Evolutionary conservation across 176 grass and related monocot species (phyloP), one percentile per base, ranked within the genome.

Genomic region (Urochloa ruziziensis): DNA sequence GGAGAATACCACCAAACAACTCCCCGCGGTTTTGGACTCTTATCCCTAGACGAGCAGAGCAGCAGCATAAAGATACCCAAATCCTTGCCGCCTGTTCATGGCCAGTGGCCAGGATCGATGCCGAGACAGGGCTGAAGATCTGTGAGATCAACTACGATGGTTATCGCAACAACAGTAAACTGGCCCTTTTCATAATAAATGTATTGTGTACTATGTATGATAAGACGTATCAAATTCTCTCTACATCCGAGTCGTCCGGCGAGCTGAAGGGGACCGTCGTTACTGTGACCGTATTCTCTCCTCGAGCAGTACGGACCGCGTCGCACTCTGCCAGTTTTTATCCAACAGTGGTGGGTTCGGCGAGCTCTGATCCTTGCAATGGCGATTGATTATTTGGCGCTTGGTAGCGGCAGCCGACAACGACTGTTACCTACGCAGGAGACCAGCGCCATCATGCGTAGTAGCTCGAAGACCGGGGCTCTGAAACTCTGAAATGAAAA

Each of bases 401-500:
- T 15, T 21, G 67, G 67, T 60, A 43, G 67, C 73, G 77, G 77
- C 19, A 33, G 42, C 58, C 2, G 89, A 90, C 60, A 87, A 67
- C 84, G 84, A 87, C 84, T 33, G 48, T 74, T 86, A 83, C 80
- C 80, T 68, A 87, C 62, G 82, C 82, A 7, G 62, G 61, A 85
- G 51, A 81, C 42, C 44, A 9, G 74, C 61, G 67, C 52, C 10
- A 34, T 6, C 17, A 37, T 52, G 39, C 79, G 39, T 40, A 9
- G 6, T 56, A n/a, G 58, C 56, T 48, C 16, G 18, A 12, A 34
- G 64, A 53, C 71, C 35, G 58, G 15, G 51, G 42, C 67, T 56
- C 25, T 54, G 59, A 47, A 78, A 78, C 78, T 62, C 49, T 72
- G n/a, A 18, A 10, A 9, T 1, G 67, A 70, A 18, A 27, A 7